phyloP scores from a whole-genome alignment of 2,329 filamentous ascomycete species.

The Monilinia fructicola region DNA sequence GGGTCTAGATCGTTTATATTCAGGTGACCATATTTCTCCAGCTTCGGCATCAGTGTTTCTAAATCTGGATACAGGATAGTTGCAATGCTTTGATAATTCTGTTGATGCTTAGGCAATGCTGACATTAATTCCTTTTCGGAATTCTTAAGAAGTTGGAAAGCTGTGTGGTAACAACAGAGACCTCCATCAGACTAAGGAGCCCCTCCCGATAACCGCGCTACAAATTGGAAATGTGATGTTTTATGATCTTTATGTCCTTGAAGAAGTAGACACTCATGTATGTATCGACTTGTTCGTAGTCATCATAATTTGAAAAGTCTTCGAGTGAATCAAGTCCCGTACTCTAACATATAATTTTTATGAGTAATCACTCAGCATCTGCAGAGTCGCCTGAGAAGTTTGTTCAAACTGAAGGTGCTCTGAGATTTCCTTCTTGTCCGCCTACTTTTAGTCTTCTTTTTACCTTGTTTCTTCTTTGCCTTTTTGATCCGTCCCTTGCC shows the following conservation, averaged over 20 bases:
- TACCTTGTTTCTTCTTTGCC: no score
- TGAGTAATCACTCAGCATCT: no score
- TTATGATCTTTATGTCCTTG: conserved; percentile 41
- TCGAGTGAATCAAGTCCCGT: not conserved
- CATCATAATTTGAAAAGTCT: conserved; percentile 23
- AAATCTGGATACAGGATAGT: conserved; percentile 36
- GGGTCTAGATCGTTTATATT: not conserved
- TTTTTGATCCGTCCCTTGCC: no score
- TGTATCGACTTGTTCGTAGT: conserved; percentile 30
- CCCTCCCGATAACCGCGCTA: conserved; percentile 41
- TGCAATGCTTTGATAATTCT: conserved; percentile 36
- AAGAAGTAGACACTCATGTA: conserved; percentile 43
- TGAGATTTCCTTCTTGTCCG: no score
- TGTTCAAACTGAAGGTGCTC: no score
- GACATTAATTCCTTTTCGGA: conserved; percentile 36
- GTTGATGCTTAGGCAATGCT: conserved; percentile 28
- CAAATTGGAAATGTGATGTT: conserved; percentile 38
- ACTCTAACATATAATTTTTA: no score
- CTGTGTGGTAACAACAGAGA: conserved; percentile 41
- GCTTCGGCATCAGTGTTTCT: conserved; percentile 39
- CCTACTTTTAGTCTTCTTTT: no score
- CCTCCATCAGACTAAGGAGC: conserved; percentile 34
- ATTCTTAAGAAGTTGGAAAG: conserved; percentile 40
- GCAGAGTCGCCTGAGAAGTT: no score
- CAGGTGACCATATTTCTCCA: conserved; percentile 14